Conservation (phyloP, 495 filamentous ascomycete genomes). For the Alectoria sarmentosa region DNA sequence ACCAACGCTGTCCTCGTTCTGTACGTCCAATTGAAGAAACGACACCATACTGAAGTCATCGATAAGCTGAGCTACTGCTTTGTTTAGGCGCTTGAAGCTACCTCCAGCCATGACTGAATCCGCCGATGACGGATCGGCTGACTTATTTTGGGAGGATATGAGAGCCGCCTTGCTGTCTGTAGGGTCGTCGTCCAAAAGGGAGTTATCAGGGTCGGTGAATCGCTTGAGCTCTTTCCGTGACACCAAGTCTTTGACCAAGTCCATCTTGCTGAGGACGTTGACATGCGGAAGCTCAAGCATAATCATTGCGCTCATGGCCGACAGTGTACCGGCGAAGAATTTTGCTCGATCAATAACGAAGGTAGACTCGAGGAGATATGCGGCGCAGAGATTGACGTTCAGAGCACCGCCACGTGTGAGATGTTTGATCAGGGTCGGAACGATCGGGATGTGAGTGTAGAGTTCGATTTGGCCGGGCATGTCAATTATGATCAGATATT, state of each 20-base stretch:
- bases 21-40: constrained; percentile 80
- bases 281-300: constrained; percentile 95
- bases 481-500: constrained; percentile 94
- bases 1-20: constrained; percentile 88
- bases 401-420: constrained; percentile 72
- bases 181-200: constrained; percentile 65
- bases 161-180: constrained; percentile 36
- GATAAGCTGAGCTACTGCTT: constrained; percentile 79
- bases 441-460: constrained; percentile 91
- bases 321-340: constrained; percentile 91
- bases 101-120: constrained; percentile 68
- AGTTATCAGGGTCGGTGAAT: constrained; percentile 76
- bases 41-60: constrained; percentile 98
- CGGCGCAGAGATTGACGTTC: constrained; percentile 86
- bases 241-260: constrained; percentile 79
- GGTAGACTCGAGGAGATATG: constrained; percentile 90
- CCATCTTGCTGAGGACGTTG: constrained; percentile 95
- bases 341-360: constrained; percentile 94
- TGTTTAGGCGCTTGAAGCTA: constrained; percentile 71
- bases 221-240: constrained; percentile 75
- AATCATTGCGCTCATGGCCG: constrained; percentile 97
- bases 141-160: constrained; percentile 31
- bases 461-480: constrained; percentile 99
- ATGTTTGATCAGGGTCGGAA: constrained; percentile 78
- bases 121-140: constrained; percentile 49